These are phyloP conservation scores for Schwanniomyces pseudopolymorphus DNA, from an alignment of 805 yeast genomes.

Conservation along the genomic window DNA sequence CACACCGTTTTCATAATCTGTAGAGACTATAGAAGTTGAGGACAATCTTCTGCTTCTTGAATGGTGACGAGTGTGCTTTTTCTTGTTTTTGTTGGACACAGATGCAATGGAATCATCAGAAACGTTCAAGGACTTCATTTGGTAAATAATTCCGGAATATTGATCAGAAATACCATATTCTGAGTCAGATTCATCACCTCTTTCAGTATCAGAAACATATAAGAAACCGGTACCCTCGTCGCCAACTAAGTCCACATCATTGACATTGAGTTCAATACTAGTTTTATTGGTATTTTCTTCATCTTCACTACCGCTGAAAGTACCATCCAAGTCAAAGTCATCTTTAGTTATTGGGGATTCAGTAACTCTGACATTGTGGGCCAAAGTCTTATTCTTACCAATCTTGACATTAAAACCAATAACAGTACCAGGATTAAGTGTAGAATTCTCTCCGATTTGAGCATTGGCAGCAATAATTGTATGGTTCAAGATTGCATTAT, in stretches of 20 bases:
- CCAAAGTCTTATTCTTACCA: constrained; percentile 51
- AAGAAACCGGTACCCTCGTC: constrained; percentile 50
- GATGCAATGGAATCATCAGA: constrained; percentile 63
- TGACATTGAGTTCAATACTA: constrained; percentile 29
- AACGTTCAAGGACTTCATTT: constrained; percentile 46
- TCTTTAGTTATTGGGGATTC: constrained; percentile 43
- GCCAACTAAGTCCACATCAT: constrained; percentile 47
- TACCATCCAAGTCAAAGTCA: constrained; percentile 21
- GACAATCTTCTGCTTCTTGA: constrained; percentile 33
- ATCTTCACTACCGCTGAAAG: constrained; percentile 29
- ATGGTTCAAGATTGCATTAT: constrained; percentile 55
- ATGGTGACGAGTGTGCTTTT: constrained; percentile 30
- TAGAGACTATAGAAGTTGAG: constrained; percentile 36
- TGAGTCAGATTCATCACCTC: constrained; percentile 37
- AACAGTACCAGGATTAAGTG: constrained; percentile 67
- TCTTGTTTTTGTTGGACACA: constrained; percentile 41
- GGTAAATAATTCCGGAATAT: constrained; percentile 46
- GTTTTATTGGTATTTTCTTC: constrained; percentile 17
- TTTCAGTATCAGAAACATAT: constrained; percentile 48
- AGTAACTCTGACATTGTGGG: constrained; percentile 52
- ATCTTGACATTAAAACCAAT: constrained; percentile 74
- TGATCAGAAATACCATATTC: constrained; percentile 34
- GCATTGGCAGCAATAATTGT: constrained; percentile 73
- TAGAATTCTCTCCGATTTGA: constrained; percentile 50
- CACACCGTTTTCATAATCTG: constrained; percentile 47